Conservation (phyloP, 2,329 filamentous ascomycete genomes). For the Paecilomyces formosus region DNA sequence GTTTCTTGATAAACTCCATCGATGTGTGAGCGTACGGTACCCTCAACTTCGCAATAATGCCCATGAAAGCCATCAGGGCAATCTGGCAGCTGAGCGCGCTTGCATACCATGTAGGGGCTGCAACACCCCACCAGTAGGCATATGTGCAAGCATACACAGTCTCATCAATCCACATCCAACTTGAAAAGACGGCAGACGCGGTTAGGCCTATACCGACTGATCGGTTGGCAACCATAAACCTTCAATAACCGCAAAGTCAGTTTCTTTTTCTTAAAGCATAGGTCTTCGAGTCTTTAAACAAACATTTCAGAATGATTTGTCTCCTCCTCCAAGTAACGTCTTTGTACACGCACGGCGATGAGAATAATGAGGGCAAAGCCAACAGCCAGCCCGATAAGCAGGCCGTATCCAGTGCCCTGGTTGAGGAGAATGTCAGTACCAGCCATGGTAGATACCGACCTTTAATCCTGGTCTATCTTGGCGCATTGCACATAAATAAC, state of each 20-base stretch:
- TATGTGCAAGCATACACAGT: neutral
- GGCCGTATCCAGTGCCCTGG: neutral
- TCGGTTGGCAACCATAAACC: neutral
- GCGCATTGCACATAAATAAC: neutral
- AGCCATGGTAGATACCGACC: neutral
- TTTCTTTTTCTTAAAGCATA: neutral
- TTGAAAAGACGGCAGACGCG: neutral
- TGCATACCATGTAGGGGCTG: neutral
- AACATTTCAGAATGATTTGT: neutral
- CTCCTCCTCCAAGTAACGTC: neutral
- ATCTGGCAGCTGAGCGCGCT: neutral
- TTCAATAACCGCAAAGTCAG: neutral
- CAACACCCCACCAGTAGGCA: neutral
- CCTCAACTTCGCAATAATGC: neutral
- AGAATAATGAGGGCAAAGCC: neutral
- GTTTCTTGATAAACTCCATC: neutral
- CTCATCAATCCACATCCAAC: neutral
- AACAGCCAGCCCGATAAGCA: neutral
- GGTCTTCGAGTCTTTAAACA: neutral
- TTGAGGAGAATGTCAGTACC: neutral
- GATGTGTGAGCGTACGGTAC: neutral
- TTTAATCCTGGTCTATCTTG: neutral
- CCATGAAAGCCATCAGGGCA: neutral
- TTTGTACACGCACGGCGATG: neutral
- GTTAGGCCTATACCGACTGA: neutral